These are phyloP conservation scores for Mucor sp. DNA, from an alignment of 371 early-diverging fungal species.

Conservation along the genomic window DNA sequence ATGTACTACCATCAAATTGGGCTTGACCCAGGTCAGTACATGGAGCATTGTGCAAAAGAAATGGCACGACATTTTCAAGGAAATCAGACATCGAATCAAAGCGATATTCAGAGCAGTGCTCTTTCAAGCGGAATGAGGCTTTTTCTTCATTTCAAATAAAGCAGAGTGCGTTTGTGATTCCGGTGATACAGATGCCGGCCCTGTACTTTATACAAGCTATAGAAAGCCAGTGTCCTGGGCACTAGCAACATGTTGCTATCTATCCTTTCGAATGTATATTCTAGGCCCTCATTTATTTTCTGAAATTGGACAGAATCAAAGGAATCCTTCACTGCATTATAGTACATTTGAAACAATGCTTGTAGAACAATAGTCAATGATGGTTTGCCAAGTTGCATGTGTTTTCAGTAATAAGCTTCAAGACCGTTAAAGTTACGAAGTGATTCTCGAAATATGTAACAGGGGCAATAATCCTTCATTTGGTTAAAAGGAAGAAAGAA, in stretches of 20 bases:
- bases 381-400: neutral
- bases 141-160: neutral
- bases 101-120: neutral
- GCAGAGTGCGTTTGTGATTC: neutral
- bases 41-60: too few species aligned
- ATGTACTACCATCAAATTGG: too few species aligned
- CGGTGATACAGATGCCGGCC: neutral
- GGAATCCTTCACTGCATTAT: neutral
- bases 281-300: neutral
- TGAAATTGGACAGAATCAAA: neutral
- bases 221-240: neutral
- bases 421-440: neutral
- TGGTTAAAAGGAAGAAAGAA: neutral
- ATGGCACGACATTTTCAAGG: too few species aligned
- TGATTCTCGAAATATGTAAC: neutral
- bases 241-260: too few species aligned
- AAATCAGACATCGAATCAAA: too few species aligned
- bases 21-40: too few species aligned
- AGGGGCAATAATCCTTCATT: neutral
- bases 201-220: too few species aligned
- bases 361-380: neutral
- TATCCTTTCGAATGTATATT: too few species aligned
- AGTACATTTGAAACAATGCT: neutral
- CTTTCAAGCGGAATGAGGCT: neutral
- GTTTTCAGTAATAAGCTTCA: neutral